Evolutionary conservation across 2,329 filamentous ascomycete species (phyloP).

Genomic region (Fusarium verrucosum): DNA sequence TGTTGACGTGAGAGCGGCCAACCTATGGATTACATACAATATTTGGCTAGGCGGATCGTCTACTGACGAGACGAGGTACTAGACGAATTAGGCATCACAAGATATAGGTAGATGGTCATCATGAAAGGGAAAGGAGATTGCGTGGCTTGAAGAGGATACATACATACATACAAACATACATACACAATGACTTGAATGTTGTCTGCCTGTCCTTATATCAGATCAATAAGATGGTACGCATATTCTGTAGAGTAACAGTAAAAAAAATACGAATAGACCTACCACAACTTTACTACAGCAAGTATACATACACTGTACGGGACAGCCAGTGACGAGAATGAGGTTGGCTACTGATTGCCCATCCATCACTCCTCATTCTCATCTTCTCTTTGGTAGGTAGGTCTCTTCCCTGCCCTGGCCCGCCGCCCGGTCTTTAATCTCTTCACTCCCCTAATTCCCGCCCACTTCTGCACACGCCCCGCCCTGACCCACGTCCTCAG

Average conservation of each 20-base stretch:
- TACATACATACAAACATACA: no score
- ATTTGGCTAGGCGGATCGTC: constrained; percentile 22
- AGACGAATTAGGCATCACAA: not conserved
- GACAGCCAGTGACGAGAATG: not conserved
- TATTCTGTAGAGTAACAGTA: not conserved
- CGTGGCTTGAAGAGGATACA: constrained; percentile 2
- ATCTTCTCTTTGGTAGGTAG: no score
- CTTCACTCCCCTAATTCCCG: constrained; percentile 35
- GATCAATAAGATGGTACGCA: not conserved
- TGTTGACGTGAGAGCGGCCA: constrained; percentile 32
- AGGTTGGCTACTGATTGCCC: not conserved
- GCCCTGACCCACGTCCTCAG: constrained; percentile 23
- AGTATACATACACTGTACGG: not conserved
- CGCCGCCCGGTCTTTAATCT: constrained; percentile 25
- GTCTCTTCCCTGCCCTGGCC: not conserved
- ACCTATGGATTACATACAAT: no score
- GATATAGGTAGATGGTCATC: no score
- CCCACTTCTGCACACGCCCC: constrained; percentile 31
- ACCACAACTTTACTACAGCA: not conserved
- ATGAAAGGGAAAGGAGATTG: not conserved
- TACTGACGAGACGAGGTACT: constrained; percentile 5
- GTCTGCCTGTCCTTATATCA: not conserved
- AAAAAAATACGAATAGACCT: not conserved
- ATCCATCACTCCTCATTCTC: not conserved
- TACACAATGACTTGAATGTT: not conserved